phyloP scores from a whole-genome alignment of 805 yeast species.

The Candida stauntonica region DNA sequence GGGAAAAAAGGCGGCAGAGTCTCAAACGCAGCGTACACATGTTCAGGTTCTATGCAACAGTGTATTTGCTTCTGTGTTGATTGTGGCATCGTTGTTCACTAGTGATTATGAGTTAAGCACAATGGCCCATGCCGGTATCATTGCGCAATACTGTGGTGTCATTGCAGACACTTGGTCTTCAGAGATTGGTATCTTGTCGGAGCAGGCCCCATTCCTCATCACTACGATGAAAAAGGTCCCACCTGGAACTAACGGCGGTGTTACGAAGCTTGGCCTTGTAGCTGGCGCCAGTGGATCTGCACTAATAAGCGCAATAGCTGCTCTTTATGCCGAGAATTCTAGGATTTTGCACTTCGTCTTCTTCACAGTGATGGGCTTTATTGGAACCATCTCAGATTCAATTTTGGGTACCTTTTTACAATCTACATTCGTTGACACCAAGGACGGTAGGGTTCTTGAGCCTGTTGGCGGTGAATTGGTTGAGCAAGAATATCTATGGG shows the following conservation, averaged over 20 bases:
- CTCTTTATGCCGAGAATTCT: conserved; percentile 20
- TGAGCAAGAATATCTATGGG: conserved; percentile 21
- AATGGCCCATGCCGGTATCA: conserved; percentile 25
- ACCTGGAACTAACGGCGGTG: conserved; percentile 45
- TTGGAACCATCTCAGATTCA: conserved; percentile 39
- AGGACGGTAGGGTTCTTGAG: conserved; percentile 28
- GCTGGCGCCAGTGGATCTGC: conserved; percentile 36
- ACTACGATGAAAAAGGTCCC: conserved; percentile 39
- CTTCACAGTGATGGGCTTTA: conserved; percentile 31
- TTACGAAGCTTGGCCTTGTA: conserved; percentile 32
- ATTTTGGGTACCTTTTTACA: conserved; percentile 39
- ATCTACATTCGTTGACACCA: conserved; percentile 30
- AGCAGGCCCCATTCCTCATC: conserved; percentile 34
- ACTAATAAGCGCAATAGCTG: conserved; percentile 30
- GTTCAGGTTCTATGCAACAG: conserved; percentile 42
- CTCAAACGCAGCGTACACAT: conserved; percentile 33
- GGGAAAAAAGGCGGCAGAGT: conserved; percentile 16
- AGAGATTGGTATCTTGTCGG: conserved; percentile 41
- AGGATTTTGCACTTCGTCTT: conserved; percentile 23
- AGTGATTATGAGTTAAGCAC: conserved; percentile 4
- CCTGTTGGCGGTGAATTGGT: conserved; percentile 33
- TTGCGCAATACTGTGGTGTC: conserved; percentile 39
- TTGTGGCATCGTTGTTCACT: conserved; percentile 24
- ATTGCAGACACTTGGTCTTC: conserved; percentile 46
- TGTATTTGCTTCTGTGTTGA: conserved; percentile 32